Percentiles rank a stretch among this genome's conserved stretches.
Conservation (phyloP, 768 basidiomycete genomes). For the Termitomyces sp. region DNA sequence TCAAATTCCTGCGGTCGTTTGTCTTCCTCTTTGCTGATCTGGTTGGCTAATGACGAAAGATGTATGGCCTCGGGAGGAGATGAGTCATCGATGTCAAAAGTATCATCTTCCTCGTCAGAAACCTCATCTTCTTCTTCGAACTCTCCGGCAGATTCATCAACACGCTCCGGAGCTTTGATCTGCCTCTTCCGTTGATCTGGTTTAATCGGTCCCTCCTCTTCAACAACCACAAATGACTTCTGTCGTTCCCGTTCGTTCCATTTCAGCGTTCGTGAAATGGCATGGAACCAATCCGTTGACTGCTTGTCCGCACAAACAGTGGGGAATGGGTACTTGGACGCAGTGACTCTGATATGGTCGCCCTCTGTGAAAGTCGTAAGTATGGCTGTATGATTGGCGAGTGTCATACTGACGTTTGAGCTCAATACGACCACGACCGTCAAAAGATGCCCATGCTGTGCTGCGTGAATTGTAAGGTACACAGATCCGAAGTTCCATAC, state of each 20-base stretch:
- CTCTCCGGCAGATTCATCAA: slow-evolving; percentile 13
- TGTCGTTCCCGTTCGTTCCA: slow-evolving; percentile 99
- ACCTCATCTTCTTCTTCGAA: slow-evolving; percentile 43
- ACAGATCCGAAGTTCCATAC: slow-evolving; percentile 96
- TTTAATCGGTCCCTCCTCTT: slow-evolving; percentile 75
- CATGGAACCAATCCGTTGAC: slow-evolving; percentile 97
- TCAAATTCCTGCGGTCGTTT: slow-evolving; percentile 23
- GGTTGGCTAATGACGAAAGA: slow-evolving; percentile 6
- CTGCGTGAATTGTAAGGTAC: slow-evolving; percentile 99
- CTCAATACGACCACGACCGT: slow-evolving; percentile 94
- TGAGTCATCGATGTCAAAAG: slow-evolving; percentile 93
- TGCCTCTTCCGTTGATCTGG: slow-evolving; percentile 17
- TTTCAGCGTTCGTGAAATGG: slow-evolving; percentile 93
- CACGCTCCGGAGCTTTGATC: slow-evolving; percentile 9
- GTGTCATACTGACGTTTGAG: slow-evolving; percentile 70
- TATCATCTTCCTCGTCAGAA: slow-evolving; percentile 46
- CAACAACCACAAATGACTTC: slow-evolving; percentile 97
- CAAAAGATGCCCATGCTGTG: slow-evolving; percentile 98
- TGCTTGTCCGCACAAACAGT: slow-evolving; percentile 98
- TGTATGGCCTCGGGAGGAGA: slow-evolving; percentile 46
- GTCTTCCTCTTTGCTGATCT: slow-evolving; percentile 7
- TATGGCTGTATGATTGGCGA: slow-evolving; percentile 1
- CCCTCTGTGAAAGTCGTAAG: slow-evolving; percentile 60
- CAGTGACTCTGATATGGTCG: slow-evolving; percentile 97
- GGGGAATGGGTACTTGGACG: slow-evolving; percentile 96